Evolutionary conservation across 202 grass and related monocot genomes (phyloP).

Genomic region (Hordeum pubiflorum): DNA sequence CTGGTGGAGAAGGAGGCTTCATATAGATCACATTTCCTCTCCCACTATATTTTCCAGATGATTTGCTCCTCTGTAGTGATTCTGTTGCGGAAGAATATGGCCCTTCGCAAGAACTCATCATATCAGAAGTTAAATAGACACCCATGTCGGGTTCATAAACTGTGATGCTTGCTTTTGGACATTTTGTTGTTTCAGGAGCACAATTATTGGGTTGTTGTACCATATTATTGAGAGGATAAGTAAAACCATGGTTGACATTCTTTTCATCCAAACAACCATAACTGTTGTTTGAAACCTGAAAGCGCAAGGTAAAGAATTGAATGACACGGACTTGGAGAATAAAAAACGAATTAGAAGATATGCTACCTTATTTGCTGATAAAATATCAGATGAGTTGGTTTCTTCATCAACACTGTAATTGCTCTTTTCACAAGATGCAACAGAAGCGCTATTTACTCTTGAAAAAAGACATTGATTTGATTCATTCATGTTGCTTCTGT

Average conservation of each 20-base stretch:
- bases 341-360: conserved; percentile 11
- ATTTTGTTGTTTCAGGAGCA: conserved; percentile 65
- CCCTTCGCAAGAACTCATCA: conserved; percentile 43
- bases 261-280: conserved; percentile 37
- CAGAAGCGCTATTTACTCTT: conserved; percentile 39
- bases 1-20: conserved; percentile 59
- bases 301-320: conserved; percentile 1
- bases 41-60: conserved; percentile 41
- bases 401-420: conserved; percentile 31
- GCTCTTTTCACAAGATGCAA: conserved; percentile 31
- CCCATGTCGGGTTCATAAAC: conserved; percentile 47
- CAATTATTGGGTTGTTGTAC: conserved; percentile 42
- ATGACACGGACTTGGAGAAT: conserved; percentile 23
- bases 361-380: conserved; percentile 40
- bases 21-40: conserved; percentile 59
- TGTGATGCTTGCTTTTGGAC: conserved; percentile 47
- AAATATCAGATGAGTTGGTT: conserved; percentile 35
- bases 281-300: conserved; percentile 51
- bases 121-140: conserved; percentile 58
- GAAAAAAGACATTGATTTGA: conserved; percentile 40
- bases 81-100: conserved; percentile 33
- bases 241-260: conserved; percentile 37
- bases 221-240: conserved; percentile 47
- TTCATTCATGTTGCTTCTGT: conserved; percentile 26
- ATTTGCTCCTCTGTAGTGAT: conserved; percentile 39